Evolutionary conservation across 805 yeast species (phyloP), one percentile per base, ranked within the genome.

Genomic region (Teunomyces gatunensis): DNA sequence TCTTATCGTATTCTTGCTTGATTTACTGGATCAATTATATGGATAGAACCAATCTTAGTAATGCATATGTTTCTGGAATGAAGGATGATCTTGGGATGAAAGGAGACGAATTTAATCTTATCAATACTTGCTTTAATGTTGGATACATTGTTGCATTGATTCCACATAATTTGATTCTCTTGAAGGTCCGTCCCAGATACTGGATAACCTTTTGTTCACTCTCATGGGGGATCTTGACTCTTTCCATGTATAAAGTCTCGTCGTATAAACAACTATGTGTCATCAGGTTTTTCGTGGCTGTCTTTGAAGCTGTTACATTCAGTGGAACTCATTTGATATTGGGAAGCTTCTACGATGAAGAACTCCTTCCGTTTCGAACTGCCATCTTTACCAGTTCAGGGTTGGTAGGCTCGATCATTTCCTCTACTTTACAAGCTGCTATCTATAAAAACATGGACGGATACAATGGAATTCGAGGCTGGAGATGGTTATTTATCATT

Each of bases 51-150:
- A 81, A 81, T 46, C 62, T 80, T 36, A 65, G 76, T 28, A 76
- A 79, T 55, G 87, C 88, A 2, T 83, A 83, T 57, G 84, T 82
- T n/a, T 73, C 81, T 9, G 88, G 88, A 7, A 79, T 84, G 86
- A 74, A 79, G 53, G 81, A 80, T 47, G 86, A 77, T 45, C 54
- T 80, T 47, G 53, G 64, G 3, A 67, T 80, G 70, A 50, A 57
- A 35, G 81, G 82, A 10, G 63, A 77, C 48, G 74, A 81, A 47
- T 74, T 71, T 51, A 80, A 81, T 56, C 50, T 77, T 35, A 68
- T 81, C 45, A 78, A 77, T 49, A 80, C 85, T 0, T 73, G 78
- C 44, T 83, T 80, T 61, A 80, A 77, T 18, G 73, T 80, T 6
- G 90, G 89, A 2, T 81, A 81, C 58, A 75, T 79, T 27, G 68